Evolutionary conservation across 352 stramenopile species (phyloP).

Genomic region (Globisporangium nodosum): DNA sequence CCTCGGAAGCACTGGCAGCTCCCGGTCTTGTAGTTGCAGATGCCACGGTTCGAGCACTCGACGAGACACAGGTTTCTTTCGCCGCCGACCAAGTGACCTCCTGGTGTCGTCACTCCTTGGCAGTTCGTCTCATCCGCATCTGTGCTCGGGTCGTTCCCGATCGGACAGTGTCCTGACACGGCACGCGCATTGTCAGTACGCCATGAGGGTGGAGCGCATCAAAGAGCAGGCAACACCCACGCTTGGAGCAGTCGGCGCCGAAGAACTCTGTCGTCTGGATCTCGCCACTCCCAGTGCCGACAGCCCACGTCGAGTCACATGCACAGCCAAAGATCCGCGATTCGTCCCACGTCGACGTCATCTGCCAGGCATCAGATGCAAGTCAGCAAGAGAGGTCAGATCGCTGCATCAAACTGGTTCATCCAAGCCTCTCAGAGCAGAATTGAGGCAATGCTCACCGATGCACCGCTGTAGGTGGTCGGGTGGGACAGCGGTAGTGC

Average conservation of each 20-base stretch:
- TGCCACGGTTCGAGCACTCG: conserved; percentile 90
- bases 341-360: conserved; percentile 85
- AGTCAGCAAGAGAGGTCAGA: background rate
- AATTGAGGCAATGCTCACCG: background rate
- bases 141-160: conserved; percentile 71
- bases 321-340: conserved; percentile 87
- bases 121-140: conserved; percentile 74
- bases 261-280: conserved; percentile 87
- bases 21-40: conserved; percentile 85
- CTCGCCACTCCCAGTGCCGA: conserved; percentile 66
- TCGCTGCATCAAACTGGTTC: background rate
- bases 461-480: conserved; percentile 55
- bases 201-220: background rate
- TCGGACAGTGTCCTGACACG: conserved; percentile 69
- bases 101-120: conserved; percentile 30
- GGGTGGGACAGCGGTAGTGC: conserved; percentile 58
- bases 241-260: conserved; percentile 78
- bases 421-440: background rate
- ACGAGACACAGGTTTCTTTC: conserved; percentile 86
- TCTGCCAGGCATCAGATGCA: conserved; percentile 9
- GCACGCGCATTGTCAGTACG: background rate
- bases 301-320: conserved; percentile 83
- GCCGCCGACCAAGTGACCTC: conserved; percentile 31
- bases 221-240: conserved; percentile 19
- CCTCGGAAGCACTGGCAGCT: conserved; percentile 87